phyloP scores from a whole-genome alignment of 139 green algal species.

The Pseudopediastrum boryanum region DNA sequence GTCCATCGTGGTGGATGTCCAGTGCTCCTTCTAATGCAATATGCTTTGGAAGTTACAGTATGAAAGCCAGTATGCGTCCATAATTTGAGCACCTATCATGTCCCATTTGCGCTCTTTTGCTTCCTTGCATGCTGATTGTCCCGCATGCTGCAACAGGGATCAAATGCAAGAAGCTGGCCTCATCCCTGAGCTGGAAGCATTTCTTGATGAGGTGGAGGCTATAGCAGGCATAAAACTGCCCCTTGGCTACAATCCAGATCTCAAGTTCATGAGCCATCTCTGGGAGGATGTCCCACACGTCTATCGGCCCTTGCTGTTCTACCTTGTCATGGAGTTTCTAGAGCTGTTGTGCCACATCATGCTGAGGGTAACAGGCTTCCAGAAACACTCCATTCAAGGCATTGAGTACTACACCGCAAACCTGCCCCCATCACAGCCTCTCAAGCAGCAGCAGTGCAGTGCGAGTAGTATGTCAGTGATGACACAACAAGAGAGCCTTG shows the following conservation, averaged over 20 bases:
- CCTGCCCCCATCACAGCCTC: background rate
- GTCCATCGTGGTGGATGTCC: background rate
- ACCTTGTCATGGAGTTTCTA: conserved; percentile 18
- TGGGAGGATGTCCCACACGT: conserved; percentile 44
- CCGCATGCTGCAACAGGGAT: background rate
- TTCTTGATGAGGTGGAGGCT: conserved; percentile 8
- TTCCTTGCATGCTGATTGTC: background rate
- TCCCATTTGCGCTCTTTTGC: too few species aligned
- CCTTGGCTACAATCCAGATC: conserved; percentile 8
- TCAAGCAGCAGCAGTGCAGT: too few species aligned
- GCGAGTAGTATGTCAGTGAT: too few species aligned
- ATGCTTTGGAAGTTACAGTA: background rate
- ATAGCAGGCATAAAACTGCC: background rate
- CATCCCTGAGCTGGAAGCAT: conserved; percentile 24
- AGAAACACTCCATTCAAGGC: background rate
- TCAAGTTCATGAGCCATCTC: conserved; percentile 41
- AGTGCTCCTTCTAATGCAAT: background rate
- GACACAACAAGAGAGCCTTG: too few species aligned
- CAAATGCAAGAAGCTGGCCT: background rate
- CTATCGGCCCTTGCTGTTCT: conserved; percentile 38
- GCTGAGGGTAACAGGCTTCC: conserved; percentile 16
- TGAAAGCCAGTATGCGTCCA: background rate
- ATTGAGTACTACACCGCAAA: conserved; percentile 20
- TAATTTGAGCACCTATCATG: too few species aligned
- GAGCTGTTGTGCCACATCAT: conserved; percentile 11